A percentile compares a stretch with the other conserved stretches of the same genome.
Conservation (phyloP, 2,329 filamentous ascomycete species). For the Bipolaris bicolor region DNA sequence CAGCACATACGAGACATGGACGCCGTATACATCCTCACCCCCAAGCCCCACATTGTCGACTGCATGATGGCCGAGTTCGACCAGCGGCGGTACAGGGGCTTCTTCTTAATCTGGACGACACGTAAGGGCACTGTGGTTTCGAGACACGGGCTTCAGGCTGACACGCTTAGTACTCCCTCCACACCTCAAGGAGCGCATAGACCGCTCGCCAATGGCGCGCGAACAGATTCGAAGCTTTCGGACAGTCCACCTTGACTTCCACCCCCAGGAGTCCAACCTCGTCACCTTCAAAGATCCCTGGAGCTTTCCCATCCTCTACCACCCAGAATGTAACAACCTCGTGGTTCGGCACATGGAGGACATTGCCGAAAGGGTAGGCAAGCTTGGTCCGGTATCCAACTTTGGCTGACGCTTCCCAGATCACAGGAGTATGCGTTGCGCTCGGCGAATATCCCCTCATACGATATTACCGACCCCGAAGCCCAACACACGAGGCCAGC, state of each 20-base stretch:
- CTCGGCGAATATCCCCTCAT: conserved; percentile 94
- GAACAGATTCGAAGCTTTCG: conserved; percentile 80
- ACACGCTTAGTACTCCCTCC: conserved; percentile 66
- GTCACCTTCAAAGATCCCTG: conserved; percentile 92
- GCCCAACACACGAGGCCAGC: conserved; percentile 81
- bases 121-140: conserved; percentile 46
- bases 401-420: conserved; percentile 55
- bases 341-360: conserved; percentile 83
- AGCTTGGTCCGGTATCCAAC: not conserved
- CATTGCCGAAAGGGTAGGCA: conserved; percentile 80
- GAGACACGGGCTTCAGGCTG: not conserved
- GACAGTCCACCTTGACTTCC: conserved; percentile 86
- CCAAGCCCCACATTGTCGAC: conserved; percentile 86
- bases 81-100: conserved; percentile 76
- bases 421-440: conserved; percentile 85
- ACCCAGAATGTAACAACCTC: conserved; percentile 85
- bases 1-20: conserved; percentile 88
- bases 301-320: conserved; percentile 92
- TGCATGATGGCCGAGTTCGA: conserved; percentile 94
- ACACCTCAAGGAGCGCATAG: conserved; percentile 73
- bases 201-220: conserved; percentile 70
- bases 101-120: conserved; percentile 85
- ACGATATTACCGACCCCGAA: conserved; percentile 82
- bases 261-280: conserved; percentile 87
- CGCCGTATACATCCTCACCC: conserved; percentile 89